phyloP scores from a whole-genome alignment of 2,329 filamentous ascomycete species.

The Diaporthe amygdali region DNA sequence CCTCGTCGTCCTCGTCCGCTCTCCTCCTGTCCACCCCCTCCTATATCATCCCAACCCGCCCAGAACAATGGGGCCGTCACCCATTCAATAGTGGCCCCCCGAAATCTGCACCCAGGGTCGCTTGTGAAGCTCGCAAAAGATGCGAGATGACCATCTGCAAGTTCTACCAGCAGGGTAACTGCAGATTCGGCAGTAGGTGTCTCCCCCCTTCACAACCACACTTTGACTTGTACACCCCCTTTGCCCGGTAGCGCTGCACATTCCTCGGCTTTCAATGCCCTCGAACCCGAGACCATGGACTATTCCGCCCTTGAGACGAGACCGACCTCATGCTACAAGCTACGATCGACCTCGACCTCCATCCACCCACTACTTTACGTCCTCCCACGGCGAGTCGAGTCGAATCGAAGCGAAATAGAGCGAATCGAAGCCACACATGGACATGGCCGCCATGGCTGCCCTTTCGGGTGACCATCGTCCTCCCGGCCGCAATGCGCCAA shows the following conservation, averaged over 20 bases:
- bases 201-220: not conserved
- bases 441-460: not conserved
- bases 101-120: not conserved
- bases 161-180: constrained; percentile 57
- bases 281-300: not conserved
- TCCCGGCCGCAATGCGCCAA: not conserved
- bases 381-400: not conserved
- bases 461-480: not conserved
- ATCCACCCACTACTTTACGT: not conserved
- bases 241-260: not conserved
- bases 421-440: not conserved
- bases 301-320: not conserved
- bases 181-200: constrained; percentile 56
- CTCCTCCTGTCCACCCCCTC: not conserved
- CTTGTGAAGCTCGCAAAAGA: constrained; percentile 6
- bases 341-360: too few relatives aligned
- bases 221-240: not conserved
- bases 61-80: not conserved
- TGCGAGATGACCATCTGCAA: constrained; percentile 43
- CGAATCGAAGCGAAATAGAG: not conserved
- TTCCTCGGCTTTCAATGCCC: not conserved
- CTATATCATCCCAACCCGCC: not conserved
- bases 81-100: constrained; percentile 1
- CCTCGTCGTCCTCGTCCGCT: not conserved
- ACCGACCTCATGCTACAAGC: not conserved